A percentile compares a stretch with the other conserved stretches of the same genome.
Evolutionary conservation across 2,329 filamentous ascomycete species (phyloP).

Genomic region (Colletotrichum higginsianum): DNA sequence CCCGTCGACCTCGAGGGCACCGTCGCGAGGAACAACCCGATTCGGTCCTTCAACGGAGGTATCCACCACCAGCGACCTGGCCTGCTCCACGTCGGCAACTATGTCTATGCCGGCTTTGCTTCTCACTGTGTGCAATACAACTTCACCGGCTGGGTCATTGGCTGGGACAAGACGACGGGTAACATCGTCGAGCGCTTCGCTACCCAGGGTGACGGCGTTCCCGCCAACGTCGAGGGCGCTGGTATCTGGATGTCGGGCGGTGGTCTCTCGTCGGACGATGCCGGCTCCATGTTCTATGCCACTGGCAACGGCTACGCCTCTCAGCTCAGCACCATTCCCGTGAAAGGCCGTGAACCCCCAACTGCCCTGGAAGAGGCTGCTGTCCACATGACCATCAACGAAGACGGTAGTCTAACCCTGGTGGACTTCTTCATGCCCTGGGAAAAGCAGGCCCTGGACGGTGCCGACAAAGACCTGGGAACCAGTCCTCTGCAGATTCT

Average conservation of each 20-base stretch:
- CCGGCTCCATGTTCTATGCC: conserved; percentile 56
- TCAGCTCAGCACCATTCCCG: conserved; percentile 55
- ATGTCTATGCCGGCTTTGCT: conserved; percentile 67
- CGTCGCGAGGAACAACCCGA: conserved; percentile 61
- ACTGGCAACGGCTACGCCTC: conserved; percentile 60
- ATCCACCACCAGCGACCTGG: conserved; percentile 67
- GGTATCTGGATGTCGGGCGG: conserved; percentile 62
- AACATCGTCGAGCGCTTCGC: conserved; percentile 57
- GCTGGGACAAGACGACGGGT: conserved; percentile 60
- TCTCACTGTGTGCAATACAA: conserved; percentile 71
- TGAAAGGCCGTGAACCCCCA: conserved; percentile 55
- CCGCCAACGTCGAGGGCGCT: conserved; percentile 55
- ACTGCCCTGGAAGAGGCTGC: conserved; percentile 62
- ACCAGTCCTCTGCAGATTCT: conserved; percentile 61
- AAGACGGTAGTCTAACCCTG: conserved; percentile 59
- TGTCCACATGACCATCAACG: conserved; percentile 59
- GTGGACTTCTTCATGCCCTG: conserved; percentile 70
- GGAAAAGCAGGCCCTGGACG: conserved; percentile 65
- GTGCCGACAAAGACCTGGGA: conserved; percentile 66
- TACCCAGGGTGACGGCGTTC: conserved; percentile 58
- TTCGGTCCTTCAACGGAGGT: conserved; percentile 67
- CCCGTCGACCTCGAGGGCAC: conserved; percentile 64
- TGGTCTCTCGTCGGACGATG: conserved; percentile 56
- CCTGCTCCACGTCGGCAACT: conserved; percentile 61
- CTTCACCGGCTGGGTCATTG: conserved; percentile 68